A percentile compares a stretch with the other conserved stretches of the same genome.
Evolutionary conservation across 139 green algal species (phyloP).

Genomic region (Tetradesmus obliquus): DNA sequence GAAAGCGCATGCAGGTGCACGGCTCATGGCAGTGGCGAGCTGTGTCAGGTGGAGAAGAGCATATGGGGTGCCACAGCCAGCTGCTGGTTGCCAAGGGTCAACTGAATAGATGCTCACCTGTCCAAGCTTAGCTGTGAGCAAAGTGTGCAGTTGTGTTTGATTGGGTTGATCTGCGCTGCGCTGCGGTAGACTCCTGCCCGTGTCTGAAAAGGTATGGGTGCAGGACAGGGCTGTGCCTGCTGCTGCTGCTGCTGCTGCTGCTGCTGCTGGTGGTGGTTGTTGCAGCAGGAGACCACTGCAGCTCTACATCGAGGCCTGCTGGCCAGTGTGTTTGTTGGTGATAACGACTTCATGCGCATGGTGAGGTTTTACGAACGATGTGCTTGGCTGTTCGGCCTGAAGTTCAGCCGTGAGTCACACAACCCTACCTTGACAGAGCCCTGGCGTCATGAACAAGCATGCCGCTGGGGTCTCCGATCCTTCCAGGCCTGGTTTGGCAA

Average conservation of each 20-base stretch:
- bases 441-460: background rate
- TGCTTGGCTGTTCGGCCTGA: background rate
- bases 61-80: background rate
- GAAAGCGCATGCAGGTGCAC: background rate
- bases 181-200: background rate
- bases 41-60: background rate
- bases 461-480: background rate
- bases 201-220: background rate
- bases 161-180: background rate
- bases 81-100: background rate
- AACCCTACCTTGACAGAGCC: background rate
- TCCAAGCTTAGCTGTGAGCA: background rate
- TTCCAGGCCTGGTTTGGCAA: background rate
- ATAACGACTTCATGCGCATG: background rate
- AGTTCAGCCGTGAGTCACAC: background rate
- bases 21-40: background rate
- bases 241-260: background rate
- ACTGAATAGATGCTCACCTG: background rate
- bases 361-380: background rate
- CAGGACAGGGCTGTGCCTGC: background rate
- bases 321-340: background rate
- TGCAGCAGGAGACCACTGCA: background rate
- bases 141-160: background rate
- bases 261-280: background rate
- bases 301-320: background rate